These are phyloP conservation scores for Juncus effusus DNA, from an alignment of 176 grass and related monocot genomes.

Conservation along the genomic window DNA sequence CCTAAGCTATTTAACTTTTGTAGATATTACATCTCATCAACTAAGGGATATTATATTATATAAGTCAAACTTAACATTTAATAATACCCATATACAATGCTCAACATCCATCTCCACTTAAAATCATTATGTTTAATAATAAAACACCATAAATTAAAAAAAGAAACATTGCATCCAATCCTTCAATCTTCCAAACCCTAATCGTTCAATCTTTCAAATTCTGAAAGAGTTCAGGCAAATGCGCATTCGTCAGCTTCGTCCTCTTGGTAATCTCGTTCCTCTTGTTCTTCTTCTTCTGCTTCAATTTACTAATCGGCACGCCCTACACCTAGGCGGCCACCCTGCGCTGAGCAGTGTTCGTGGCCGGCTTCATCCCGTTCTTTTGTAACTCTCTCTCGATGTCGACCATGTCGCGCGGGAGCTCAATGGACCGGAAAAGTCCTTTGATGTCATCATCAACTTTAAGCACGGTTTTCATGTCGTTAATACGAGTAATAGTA, in stretches of 20 bases:
- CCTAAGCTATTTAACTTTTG: too few relatives aligned
- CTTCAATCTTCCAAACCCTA: conserved; percentile 1
- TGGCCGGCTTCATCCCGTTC: conserved; percentile 75
- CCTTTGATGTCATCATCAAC: conserved; percentile 80
- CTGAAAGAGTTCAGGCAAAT: conserved; percentile 89
- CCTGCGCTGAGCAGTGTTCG: conserved; percentile 55
- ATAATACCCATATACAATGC: too few relatives aligned
- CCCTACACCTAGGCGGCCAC: conserved; percentile 51
- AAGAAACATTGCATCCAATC: background rate
- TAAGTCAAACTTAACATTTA: too few relatives aligned
- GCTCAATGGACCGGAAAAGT: conserved; percentile 54
- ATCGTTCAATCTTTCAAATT: conserved; percentile 29
- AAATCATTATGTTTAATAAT: too few relatives aligned
- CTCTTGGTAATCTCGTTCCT: conserved; percentile 57
- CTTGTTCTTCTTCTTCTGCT: conserved; percentile 73
- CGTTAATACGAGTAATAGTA: too few relatives aligned
- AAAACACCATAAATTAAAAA: too few relatives aligned
- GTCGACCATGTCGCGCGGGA: conserved; percentile 73
- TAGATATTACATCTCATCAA: too few relatives aligned
- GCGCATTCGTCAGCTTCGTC: conserved; percentile 87
- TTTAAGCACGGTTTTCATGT: conserved; percentile 28
- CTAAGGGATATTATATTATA: too few relatives aligned
- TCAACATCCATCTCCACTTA: too few relatives aligned
- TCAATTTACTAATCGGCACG: conserved; percentile 20
- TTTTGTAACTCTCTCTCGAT: conserved; percentile 82